A percentile compares a stretch with the other conserved stretches of the same genome.
These are phyloP conservation scores for Nicotiana sylvestris DNA, from an alignment of 257 asterid genomes.

Conservation along the genomic window DNA sequence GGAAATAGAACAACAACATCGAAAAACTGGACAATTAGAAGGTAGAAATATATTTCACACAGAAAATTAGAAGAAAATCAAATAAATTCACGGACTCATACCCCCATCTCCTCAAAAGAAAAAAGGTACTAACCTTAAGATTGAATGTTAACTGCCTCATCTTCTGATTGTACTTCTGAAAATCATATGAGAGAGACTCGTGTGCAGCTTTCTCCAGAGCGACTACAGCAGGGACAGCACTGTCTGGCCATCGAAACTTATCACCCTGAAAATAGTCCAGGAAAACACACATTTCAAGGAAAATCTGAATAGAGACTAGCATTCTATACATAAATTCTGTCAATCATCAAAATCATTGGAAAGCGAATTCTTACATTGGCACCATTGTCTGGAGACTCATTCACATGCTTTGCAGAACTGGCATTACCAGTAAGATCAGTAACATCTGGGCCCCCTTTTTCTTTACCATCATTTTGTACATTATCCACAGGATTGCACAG, in stretches of 20 bases:
- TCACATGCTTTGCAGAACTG: slow-evolving; percentile 18
- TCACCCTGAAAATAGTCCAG: slow-evolving; percentile 34
- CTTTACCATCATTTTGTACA: slow-evolving; percentile 37
- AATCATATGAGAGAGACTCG: slow-evolving; percentile 46
- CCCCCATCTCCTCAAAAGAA: not conserved
- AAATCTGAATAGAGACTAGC: not conserved
- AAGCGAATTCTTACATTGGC: slow-evolving; percentile 21
- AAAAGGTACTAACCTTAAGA: slow-evolving; percentile 52
- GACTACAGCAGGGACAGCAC: slow-evolving; percentile 50
- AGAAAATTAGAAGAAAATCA: slow-evolving; percentile 10
- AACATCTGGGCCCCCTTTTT: slow-evolving; percentile 21
- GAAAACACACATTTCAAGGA: not conserved
- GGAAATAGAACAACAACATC: slow-evolving; percentile 17
- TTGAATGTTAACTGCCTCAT: slow-evolving; percentile 63
- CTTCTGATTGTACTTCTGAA: slow-evolving; percentile 73
- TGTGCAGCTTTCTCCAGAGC: slow-evolving; percentile 77
- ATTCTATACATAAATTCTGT: not conserved
- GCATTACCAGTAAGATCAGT: slow-evolving; percentile 18
- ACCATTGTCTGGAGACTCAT: slow-evolving; percentile 35
- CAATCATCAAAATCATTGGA: not conserved
- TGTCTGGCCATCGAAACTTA: slow-evolving; percentile 56
- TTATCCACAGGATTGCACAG: slow-evolving; percentile 38
- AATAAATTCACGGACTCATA: not conserved
- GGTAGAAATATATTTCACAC: not conserved
- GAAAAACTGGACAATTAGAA: slow-evolving; percentile 12